Evolutionary conservation across 2,329 filamentous ascomycete species (phyloP), one percentile per base, ranked within the genome.

Genomic region (Diplodia intermedia): DNA sequence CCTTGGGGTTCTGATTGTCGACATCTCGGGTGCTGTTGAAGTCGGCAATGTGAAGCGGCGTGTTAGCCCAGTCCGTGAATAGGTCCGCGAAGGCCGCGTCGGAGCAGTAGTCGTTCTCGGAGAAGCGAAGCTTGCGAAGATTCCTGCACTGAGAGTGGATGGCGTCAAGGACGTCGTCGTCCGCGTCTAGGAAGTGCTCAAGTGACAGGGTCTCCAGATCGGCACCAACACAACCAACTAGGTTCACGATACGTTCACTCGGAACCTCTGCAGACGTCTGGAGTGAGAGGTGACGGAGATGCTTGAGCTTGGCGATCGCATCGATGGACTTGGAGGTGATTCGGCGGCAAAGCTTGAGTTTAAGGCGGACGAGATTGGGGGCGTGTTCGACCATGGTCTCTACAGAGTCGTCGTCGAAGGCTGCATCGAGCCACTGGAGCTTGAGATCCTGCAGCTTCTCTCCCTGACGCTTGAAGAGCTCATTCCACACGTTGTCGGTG

Each of bases 381-480:
- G 92, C 94, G 69, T 86, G 80, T 7, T 84, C 81, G 29, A 85
- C 83, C 69, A 97, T 82, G n/a, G 85, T 78, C 15, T 82, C 76
- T 0, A 95, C 81, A 0, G 87, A 87, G 8, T 90, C 85, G 69
- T 97, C 90, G 50, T 89, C 88, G 71, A 98, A 91, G 38, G 94
- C 89, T 65, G 86, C 90, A 77, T 97, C 93, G 0, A 95, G 91
- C 79, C 91, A 93, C 74, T 93, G 93, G 1, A 97, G 85, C 73
- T 93, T 91, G 23, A 98, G 79, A 0, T 84, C 84, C 72, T 88
- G 86, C 14, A 97, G 83, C 26, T 85, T 78, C 9, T 81, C 73
- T 12, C 93, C 94, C 69, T 90, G 89, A 62, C 84, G 83, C 14
- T 82, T 80, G 66, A 97, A 87, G 60, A 91, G 88, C 60, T 86